Base-by-base conservation (phyloP, 108 stramenopile genomes). In the Cyclotella atomus region DNA sequence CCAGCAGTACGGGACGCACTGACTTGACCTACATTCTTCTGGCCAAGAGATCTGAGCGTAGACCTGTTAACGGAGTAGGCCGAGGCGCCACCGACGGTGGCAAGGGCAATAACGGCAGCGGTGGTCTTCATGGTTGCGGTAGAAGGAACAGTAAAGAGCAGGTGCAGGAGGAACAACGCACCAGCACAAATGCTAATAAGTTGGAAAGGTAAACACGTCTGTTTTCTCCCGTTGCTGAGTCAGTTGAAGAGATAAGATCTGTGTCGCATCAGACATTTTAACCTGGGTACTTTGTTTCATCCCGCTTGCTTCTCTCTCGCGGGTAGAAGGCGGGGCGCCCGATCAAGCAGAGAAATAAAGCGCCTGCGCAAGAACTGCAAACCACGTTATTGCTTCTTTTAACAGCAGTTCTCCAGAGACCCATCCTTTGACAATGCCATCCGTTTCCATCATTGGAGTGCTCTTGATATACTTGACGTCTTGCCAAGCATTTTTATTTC, bases 21-120 rank as follows among this genome's bases (percentile, higher is more conserved):
- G 23, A 67, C 33, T 4, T 27, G 63, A n/a, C 24, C 38, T 25
- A 89, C 82, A 28, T 60, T 80, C 77, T 89, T 89, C 61, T 84
- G 82, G 57, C 88, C 87, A 24, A 92, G 79, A 17, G 54, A 73
- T 44, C 88, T 85, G 25, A 92, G 79, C 54, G 79, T 75, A 38
- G 82, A 75, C 59, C 91, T 84, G 73, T 76, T 84, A 33, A 86
- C 76, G 32, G 78, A 76, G 87, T 87, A 89, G 50, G 88, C 91
- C 45, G 87, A 78, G 29, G 86, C 79, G 29, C 87, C 78, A 36
- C 77, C 69, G 27, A 66, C 68, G 64, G 86, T 83, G 52, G 82
- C 72, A 60, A 89, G 67, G 54, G 71, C 81, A 34, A 87, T 41
- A 35, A n/a, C n/a, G n/a, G 77, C 71, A 32, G 85, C 73, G 64